Base-by-base conservation (phyloP, 2,329 filamentous ascomycete species). In the Xenosphaeropsis pyriputrescens region DNA sequence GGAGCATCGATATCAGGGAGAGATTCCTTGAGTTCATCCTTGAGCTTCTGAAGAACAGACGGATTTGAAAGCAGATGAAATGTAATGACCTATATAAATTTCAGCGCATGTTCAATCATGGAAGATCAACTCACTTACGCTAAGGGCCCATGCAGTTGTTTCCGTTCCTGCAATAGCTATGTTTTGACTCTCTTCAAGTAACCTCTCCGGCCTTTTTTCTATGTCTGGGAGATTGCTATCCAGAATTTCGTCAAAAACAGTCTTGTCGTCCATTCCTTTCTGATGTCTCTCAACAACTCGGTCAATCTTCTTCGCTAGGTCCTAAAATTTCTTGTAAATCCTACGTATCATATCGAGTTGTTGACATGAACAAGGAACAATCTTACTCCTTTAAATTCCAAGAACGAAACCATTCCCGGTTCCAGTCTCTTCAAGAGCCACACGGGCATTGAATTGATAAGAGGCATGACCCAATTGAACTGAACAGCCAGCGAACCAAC, bases 111-210 rank as follows among this genome's bases (percentile, higher is more conserved):
- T 6, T 26, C 3, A 26, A 26, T 26, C 12, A 9, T 9, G 8
- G 12, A 26, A 26, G 4, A 26, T 26, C 12, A 5, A 26, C 8
- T 6, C n/a, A 26, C 22, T 47, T 30, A 54, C 47, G 1, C 49
- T 57, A 40, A 57, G 40, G 2, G 53, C 52, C 43, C 58, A 57
- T 1, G 53, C 55, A 0, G 56, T 58, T 1, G 55, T 58, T 36
- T 57, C 55, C 3, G 55, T 47, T 1, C 52, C 54, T 1, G 56
- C 55, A 7, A 42, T 49, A 19, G 55, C 35, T 32, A 52, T 18
- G 16, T 13, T 32, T 18, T 40, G 22, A 11, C 29, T 49, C 13
- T 62, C 58, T 2, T 51, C 46, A 3, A 43, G 41, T 6, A 60
- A 43, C 0, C 58, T 47, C 2, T 36, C 29, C 1, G 48, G 17